Base-by-base conservation (phyloP, 2,329 filamentous ascomycete species). In the Fusarium armeniacum region DNA sequence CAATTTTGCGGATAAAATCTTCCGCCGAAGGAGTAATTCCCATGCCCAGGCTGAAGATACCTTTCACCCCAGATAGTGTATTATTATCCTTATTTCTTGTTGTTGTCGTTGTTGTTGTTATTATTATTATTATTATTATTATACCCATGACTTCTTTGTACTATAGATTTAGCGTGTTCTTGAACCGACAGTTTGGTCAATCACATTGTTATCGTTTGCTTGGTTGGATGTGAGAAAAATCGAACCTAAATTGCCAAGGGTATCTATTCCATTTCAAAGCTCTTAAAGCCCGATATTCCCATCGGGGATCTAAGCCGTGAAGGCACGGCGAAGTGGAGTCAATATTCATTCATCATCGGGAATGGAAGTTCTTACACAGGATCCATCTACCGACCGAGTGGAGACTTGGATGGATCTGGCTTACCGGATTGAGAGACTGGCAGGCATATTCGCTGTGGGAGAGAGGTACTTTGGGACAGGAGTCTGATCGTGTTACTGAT, bases 11-110 rank as follows among this genome's bases (percentile, higher is more conserved):
- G 74, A 77, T 28, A 76, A 64, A 28, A 69, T 77, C 35, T 77
- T 77, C 62, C 74, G 75, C 36, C 72, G 73, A 52, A 75, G 70
- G 52, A 73, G 72, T 46, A 74, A 73, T 60, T 75, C 73, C 11
- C 71, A 73, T 49, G 72, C 65, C 47, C 73, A 75, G 58, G 62
- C 57, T 53, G 73, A 75, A 51, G 69, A 75, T 50, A 44, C 63
- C 54, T 71, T 71, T 50, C 49, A 65, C 67, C 66, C 22, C 74
- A 73, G 46, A 65, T 75, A 67, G 73, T 74, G 60, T 72, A 73
- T 52, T 73, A 64, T 67, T 52, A 57, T 65, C 49, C 56, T 56
- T 32, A 32, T 32, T 32, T 12, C 12, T 20, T 20, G 20, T 20
- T 20, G 20, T 20, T 20, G 20, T 20, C 3, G 20, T 20, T 20